Base-by-base conservation (phyloP, 2,329 filamentous ascomycete genomes). In the Dactylellina drechsleri region DNA sequence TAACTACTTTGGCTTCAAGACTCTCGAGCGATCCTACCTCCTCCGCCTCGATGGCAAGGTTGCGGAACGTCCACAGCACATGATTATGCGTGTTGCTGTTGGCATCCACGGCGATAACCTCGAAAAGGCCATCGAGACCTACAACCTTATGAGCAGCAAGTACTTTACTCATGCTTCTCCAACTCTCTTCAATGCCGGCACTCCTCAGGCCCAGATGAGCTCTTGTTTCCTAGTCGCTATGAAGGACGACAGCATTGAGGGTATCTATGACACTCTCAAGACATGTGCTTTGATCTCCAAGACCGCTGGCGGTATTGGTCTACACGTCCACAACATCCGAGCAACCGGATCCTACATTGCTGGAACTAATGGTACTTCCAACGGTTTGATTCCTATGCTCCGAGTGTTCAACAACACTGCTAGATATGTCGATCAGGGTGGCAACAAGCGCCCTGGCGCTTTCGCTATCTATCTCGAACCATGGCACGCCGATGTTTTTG, bases 1-100 rank as follows among this genome's bases (percentile, higher is more conserved):
- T 86, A 95, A 99, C 85, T 99, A 96, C 85, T 99, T 99, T 81
- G 95, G 95, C 78, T 99, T 99, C 89, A 99, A 99, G 88, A 99
- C 95, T 6, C 86, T 99, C 45, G 95, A 99, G 86, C 90, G 95
- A 76, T 99, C 95, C 81, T 99, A 99, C 81, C 90, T 99, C 61
- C 90, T 99, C 79, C 93, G 96, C 82, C 91, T 98, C 78, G 88
- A 97, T 80, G 93, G 93, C 82, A 96, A 97, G 85, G 92, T 98
- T 81, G 94, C 93, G 61, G 95, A 99, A 86, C 90, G 95, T 80
- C 95, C 95, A 52, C 95, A 99, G 84, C 95, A 99, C 85, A 95
- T 99, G 93, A 94, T 99, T 80, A 99, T 99, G 95, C 92, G 95
- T 87, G 95, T 99, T 64, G 89, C 95, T 79, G 94, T 99, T 71